phyloP scores from a whole-genome alignment of 1,284 basidiomycete species.

The Anthracocystis walkeri region DNA sequence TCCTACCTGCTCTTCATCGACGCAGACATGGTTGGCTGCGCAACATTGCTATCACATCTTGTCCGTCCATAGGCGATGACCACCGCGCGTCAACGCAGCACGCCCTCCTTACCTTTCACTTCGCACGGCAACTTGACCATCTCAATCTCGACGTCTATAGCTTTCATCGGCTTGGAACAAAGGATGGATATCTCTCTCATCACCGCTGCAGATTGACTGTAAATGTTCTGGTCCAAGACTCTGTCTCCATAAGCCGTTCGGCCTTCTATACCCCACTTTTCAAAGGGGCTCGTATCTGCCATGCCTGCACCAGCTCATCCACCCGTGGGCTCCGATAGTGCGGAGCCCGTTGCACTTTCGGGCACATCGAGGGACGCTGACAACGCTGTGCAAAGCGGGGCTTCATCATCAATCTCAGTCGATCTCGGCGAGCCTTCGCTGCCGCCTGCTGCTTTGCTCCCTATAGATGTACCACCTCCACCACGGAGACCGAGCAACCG shows the following conservation, averaged over 20 bases:
- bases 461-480: constrained; percentile 31
- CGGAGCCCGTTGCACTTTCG: not conserved
- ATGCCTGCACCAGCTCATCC: constrained; percentile 24
- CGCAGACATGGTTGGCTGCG: constrained; percentile 8
- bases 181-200: not conserved
- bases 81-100: not conserved
- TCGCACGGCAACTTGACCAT: not conserved
- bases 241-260: not conserved
- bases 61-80: constrained; percentile 4
- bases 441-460: constrained; percentile 28
- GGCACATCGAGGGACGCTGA: not conserved
- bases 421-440: constrained; percentile 10
- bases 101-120: not conserved
- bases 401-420: not conserved
- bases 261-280: not conserved
- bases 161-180: not conserved
- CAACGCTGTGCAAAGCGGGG: not conserved
- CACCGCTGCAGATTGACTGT: not conserved
- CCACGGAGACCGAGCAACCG: constrained; percentile 34
- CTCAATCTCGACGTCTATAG: not conserved
- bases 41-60: not conserved
- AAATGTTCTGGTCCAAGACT: not conserved
- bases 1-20: not conserved
- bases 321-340: constrained; percentile 7
- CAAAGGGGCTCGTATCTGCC: not conserved